Percentiles rank a stretch among this genome's conserved stretches.
Evolutionary conservation across 2,329 filamentous ascomycete species (phyloP).

Genomic region (Thermoascus crustaceus): DNA sequence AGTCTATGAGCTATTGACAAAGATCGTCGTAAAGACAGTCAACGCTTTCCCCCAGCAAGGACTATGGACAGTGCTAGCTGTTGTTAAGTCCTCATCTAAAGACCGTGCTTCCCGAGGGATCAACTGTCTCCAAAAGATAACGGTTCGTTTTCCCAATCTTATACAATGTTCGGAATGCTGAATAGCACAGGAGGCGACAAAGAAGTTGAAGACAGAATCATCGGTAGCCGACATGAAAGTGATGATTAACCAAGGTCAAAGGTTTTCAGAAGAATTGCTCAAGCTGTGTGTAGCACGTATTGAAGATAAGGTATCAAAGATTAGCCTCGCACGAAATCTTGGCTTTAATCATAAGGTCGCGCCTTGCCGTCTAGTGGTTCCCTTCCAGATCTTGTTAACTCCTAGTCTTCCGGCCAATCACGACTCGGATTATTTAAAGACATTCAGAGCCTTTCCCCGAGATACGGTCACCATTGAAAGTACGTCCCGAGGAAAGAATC

Average conservation of each 20-base stretch:
- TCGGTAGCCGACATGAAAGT: slow-evolving; percentile 53
- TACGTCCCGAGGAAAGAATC: slow-evolving; percentile 15
- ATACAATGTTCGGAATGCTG: slow-evolving; percentile 7
- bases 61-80: slow-evolving; percentile 81
- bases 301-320: slow-evolving; percentile 59
- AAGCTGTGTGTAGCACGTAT: slow-evolving; percentile 72
- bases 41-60: slow-evolving; percentile 81
- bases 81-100: slow-evolving; percentile 69
- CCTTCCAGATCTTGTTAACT: slow-evolving; percentile 75
- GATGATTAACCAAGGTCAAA: slow-evolving; percentile 71
- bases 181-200: slow-evolving; percentile 40
- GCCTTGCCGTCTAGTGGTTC: slow-evolving; percentile 79
- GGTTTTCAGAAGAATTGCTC: slow-evolving; percentile 73
- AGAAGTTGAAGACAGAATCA: slow-evolving; percentile 36
- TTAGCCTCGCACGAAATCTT: slow-evolving; percentile 70
- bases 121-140: slow-evolving; percentile 34
- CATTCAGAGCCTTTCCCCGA: slow-evolving; percentile 76
- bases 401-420: slow-evolving; percentile 67
- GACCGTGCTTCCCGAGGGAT: slow-evolving; percentile 55
- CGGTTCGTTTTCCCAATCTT: slow-evolving; percentile 17
- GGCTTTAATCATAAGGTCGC: slow-evolving; percentile 76
- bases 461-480: slow-evolving; percentile 73
- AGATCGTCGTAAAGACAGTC: slow-evolving; percentile 81
- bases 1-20: slow-evolving; percentile 68
- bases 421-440: slow-evolving; percentile 58